Percentiles rank a stretch among this genome's conserved stretches.
Conservation (phyloP, 306 rosid genomes). For the peach (Prunus persica) region DNA sequence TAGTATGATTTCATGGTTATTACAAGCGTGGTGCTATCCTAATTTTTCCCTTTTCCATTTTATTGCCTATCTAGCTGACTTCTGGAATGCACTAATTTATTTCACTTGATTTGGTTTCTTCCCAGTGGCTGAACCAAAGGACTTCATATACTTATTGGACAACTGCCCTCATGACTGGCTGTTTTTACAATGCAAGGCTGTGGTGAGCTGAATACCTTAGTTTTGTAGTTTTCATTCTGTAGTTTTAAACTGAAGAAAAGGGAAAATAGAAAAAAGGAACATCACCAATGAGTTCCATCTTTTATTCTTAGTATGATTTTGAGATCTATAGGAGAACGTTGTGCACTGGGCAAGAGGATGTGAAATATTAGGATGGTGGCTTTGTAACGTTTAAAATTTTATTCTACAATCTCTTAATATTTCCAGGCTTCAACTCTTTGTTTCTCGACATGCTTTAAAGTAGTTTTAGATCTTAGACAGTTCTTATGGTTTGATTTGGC, state of each 20-base stretch:
- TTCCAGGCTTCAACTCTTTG: background rate
- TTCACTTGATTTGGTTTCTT: slow-evolving; percentile 34
- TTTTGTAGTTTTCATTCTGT: background rate
- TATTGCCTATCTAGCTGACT: slow-evolving; percentile 5
- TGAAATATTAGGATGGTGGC: background rate
- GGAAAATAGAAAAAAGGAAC: background rate
- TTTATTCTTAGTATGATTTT: background rate
- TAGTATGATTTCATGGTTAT: background rate
- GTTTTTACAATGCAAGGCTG: slow-evolving; percentile 98
- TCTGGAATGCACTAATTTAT: slow-evolving; percentile 8
- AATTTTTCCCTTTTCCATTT: background rate
- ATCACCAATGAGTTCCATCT: background rate
- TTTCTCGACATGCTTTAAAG: background rate
- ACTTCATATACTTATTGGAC: slow-evolving; percentile 75
- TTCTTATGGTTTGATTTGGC: slow-evolving; percentile 15
- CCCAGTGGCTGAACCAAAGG: slow-evolving; percentile 90
- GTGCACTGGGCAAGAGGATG: background rate
- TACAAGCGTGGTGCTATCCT: background rate
- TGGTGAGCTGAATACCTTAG: slow-evolving; percentile 50
- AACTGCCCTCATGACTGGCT: slow-evolving; percentile 98
- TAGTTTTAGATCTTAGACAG: background rate
- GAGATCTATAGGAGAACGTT: background rate
- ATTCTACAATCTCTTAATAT: background rate
- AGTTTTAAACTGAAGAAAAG: background rate
- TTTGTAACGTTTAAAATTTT: background rate